phyloP scores from a whole-genome alignment of 2,329 filamentous ascomycete species.

The Leptographium radiaticola region DNA sequence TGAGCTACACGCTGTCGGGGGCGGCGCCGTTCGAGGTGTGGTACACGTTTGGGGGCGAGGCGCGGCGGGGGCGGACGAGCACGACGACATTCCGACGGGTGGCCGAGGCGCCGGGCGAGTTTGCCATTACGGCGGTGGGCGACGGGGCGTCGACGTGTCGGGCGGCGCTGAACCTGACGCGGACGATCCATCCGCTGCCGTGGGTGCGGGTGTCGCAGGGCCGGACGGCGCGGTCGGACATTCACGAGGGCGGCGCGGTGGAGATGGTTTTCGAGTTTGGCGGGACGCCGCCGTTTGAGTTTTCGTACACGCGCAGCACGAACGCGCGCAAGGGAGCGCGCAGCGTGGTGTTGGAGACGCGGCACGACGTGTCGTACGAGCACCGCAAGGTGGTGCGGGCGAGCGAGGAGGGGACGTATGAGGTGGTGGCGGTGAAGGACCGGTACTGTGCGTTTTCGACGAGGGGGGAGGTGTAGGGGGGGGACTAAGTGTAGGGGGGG shows the following conservation, averaged over 20 bases:
- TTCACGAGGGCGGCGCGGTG: constrained; percentile 90
- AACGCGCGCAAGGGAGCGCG: constrained; percentile 69
- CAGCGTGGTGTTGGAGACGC: constrained; percentile 74
- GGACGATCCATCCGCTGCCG: constrained; percentile 82
- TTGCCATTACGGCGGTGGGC: constrained; percentile 73
- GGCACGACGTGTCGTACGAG: constrained; percentile 74
- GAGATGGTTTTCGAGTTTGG: constrained; percentile 93
- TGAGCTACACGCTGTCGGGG: constrained; percentile 83
- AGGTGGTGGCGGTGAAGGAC: constrained; percentile 94
- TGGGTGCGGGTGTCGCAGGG: constrained; percentile 85
- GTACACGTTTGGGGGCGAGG: constrained; percentile 73
- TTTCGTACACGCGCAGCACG: constrained; percentile 86
- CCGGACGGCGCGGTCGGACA: constrained; percentile 68
- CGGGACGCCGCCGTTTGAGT: constrained; percentile 92
- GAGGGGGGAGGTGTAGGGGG: constrained; percentile 39
- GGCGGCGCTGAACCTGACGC: constrained; percentile 63
- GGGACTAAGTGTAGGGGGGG: constrained; percentile 23
- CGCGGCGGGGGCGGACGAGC: constrained; percentile 64
- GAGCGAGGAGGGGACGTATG: constrained; percentile 90
- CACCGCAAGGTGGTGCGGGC: constrained; percentile 70
- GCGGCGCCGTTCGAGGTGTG: constrained; percentile 85
- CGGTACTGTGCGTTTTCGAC: constrained; percentile 81
- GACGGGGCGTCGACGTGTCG: constrained; percentile 85
- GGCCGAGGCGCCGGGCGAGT: constrained; percentile 79
- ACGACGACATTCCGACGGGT: constrained; percentile 85